These are phyloP conservation scores for Debaryomyces tyrocola DNA, from an alignment of 805 yeast species.

Conservation along the genomic window DNA sequence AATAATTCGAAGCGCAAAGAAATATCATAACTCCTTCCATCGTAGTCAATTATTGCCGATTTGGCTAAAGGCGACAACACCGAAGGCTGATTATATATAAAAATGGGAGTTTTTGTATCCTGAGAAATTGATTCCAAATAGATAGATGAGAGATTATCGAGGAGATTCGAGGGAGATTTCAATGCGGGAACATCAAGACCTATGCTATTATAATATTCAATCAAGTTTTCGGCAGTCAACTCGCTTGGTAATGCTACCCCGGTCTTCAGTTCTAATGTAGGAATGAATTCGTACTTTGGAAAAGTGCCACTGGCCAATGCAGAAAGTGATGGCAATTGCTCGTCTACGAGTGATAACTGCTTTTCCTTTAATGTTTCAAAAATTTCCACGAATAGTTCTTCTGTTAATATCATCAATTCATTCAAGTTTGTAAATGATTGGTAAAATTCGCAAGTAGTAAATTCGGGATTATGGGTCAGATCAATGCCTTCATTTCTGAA, in stretches of 20 bases:
- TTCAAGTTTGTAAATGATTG: slow-evolving; percentile 66
- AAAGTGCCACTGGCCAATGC: slow-evolving; percentile 10
- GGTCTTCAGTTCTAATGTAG: slow-evolving; percentile 56
- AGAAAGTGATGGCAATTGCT: slow-evolving; percentile 15
- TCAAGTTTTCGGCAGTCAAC: slow-evolving; percentile 40
- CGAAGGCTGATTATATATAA: slow-evolving; percentile 82
- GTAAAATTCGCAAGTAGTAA: slow-evolving; percentile 87
- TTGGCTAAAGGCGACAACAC: slow-evolving; percentile 87
- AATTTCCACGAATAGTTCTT: slow-evolving; percentile 50
- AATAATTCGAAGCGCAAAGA: slow-evolving; percentile 84
- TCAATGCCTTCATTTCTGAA: slow-evolving; percentile 95
- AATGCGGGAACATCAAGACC: slow-evolving; percentile 38
- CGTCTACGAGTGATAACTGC: slow-evolving; percentile 12
- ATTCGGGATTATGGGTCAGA: slow-evolving; percentile 91
- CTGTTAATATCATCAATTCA: slow-evolving; percentile 66
- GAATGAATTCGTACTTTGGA: slow-evolving; percentile 60
- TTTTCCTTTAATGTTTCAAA: slow-evolving; percentile 17
- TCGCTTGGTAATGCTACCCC: slow-evolving; percentile 49
- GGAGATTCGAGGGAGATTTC: slow-evolving; percentile 55
- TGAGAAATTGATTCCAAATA: slow-evolving; percentile 67
- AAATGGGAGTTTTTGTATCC: slow-evolving; percentile 51
- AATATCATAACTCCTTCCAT: slow-evolving; percentile 31
- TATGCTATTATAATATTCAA: slow-evolving; percentile 37
- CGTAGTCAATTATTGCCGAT: slow-evolving; percentile 39
- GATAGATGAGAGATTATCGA: slow-evolving; percentile 61